Conservation (phyloP, 176 grass and related monocot species). For the Juncus inflexus region DNA sequence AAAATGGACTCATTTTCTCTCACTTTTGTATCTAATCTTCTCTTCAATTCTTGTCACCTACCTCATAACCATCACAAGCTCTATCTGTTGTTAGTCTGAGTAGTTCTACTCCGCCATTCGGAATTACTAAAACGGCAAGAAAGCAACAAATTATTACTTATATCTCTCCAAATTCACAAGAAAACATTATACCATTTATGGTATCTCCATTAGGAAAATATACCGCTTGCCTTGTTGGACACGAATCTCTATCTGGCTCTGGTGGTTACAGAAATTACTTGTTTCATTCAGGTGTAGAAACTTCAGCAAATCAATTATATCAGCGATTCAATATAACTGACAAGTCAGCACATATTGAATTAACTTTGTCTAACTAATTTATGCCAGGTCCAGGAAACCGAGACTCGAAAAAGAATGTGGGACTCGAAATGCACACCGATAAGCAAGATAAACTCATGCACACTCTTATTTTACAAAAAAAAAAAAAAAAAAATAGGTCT, state of each 20-base stretch:
- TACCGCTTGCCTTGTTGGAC: slow-evolving; percentile 53
- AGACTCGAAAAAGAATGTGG: slow-evolving; percentile 55
- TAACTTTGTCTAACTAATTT: neutral
- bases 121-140: slow-evolving; percentile 45
- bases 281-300: slow-evolving; percentile 57
- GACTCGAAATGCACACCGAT: slow-evolving; percentile 71
- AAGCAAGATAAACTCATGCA: slow-evolving; percentile 69
- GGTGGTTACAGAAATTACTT: slow-evolving; percentile 82
- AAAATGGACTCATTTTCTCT: slow-evolving; percentile 21
- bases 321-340: neutral
- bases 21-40: slow-evolving; percentile 20
- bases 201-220: slow-evolving; percentile 63
- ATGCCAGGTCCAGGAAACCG: slow-evolving; percentile 4
- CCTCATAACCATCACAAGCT: neutral
- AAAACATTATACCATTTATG: slow-evolving; percentile 48
- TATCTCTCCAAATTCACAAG: slow-evolving; percentile 37
- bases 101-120: slow-evolving; percentile 24
- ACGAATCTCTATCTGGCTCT: slow-evolving; percentile 42
- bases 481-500: slow-evolving; percentile 48
- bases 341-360: neutral
- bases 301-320: neutral
- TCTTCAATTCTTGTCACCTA: slow-evolving; percentile 10
- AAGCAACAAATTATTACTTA: slow-evolving; percentile 79
- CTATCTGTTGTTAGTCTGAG: neutral
- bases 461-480: slow-evolving; percentile 48